phyloP scores from a whole-genome alignment of 2,329 filamentous ascomycete genomes.

The Xylariales sp. region DNA sequence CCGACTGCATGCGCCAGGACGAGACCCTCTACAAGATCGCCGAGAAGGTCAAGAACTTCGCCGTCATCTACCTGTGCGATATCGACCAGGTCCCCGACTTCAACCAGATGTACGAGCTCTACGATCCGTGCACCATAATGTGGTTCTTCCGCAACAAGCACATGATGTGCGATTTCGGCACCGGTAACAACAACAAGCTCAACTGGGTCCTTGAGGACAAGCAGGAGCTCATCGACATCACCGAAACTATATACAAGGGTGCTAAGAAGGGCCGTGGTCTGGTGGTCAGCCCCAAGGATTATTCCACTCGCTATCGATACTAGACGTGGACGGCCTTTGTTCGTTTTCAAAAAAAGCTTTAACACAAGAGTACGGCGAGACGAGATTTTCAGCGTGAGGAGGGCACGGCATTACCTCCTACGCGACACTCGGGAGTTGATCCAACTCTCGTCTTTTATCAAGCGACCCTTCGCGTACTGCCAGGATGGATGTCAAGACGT shows the following conservation, averaged over 20 bases:
- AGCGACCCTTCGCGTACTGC: too few relatives aligned
- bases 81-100: constrained; percentile 88
- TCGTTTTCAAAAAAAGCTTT: too few relatives aligned
- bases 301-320: constrained; percentile 26
- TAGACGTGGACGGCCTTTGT: constrained; percentile 9
- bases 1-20: constrained; percentile 72
- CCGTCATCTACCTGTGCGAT: constrained; percentile 90
- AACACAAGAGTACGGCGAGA: too few relatives aligned
- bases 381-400: too few relatives aligned
- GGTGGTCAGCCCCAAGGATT: constrained; percentile 90
- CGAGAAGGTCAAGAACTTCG: constrained; percentile 89
- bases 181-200: constrained; percentile 97
- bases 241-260: constrained; percentile 97
- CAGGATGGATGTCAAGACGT: too few relatives aligned
- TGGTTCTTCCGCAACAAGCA: constrained; percentile 98
- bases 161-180: constrained; percentile 98
- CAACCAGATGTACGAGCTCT: constrained; percentile 92
- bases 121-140: constrained; percentile 93
- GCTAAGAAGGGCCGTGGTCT: constrained; percentile 97
- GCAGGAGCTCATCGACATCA: constrained; percentile 96
- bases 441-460: too few relatives aligned
- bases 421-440: too few relatives aligned
- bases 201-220: constrained; percentile 98
- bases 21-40: constrained; percentile 94
- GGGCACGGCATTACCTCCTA: too few relatives aligned